phyloP scores from a whole-genome alignment of 2,329 filamentous ascomycete genomes.

The Hyphodiscus sp. region DNA sequence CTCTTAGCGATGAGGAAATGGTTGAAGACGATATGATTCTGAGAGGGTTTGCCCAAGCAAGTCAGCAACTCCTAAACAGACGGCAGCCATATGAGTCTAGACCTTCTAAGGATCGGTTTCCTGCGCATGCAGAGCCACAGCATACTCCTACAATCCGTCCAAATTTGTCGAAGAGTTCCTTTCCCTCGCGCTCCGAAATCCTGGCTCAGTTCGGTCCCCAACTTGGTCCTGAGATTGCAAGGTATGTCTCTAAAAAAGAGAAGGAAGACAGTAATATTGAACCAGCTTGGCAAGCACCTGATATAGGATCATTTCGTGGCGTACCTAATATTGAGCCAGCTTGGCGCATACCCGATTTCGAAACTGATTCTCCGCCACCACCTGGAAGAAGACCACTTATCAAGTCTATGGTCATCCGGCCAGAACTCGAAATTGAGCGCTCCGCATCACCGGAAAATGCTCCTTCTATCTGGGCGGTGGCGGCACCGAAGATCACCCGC shows the following conservation, averaged over 20 bases:
- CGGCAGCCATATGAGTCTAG: neutral
- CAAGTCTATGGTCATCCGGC: slow-evolving; percentile 13
- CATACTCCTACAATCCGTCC: neutral
- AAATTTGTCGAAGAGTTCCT: neutral
- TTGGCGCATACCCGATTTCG: slow-evolving; percentile 13
- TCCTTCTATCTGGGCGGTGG: slow-evolving; percentile 27
- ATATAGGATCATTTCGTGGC: neutral
- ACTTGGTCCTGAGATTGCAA: slow-evolving; percentile 24
- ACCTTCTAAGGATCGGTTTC: neutral
- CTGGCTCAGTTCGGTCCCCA: slow-evolving; percentile 26
- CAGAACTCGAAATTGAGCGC: slow-evolving; percentile 12
- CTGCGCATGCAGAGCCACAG: neutral
- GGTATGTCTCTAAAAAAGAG: slow-evolving; percentile 22
- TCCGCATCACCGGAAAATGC: slow-evolving; percentile 22
- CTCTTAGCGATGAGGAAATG: slow-evolving; percentile 22
- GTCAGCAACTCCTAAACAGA: slow-evolving; percentile 13
- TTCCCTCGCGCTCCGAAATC: slow-evolving; percentile 25
- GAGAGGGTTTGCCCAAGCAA: slow-evolving; percentile 24
- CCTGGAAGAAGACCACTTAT: slow-evolving; percentile 11
- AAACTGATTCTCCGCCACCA: slow-evolving; percentile 8
- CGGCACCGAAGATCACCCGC: slow-evolving; percentile 1
- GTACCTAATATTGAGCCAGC: neutral
- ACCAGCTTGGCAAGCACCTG: slow-evolving; percentile 23
- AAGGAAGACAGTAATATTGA: slow-evolving; percentile 20
- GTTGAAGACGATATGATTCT: slow-evolving; percentile 29